These are phyloP conservation scores for Capsella bursapastoris DNA, from an alignment of 345 rosid species.

Conservation along the genomic window DNA sequence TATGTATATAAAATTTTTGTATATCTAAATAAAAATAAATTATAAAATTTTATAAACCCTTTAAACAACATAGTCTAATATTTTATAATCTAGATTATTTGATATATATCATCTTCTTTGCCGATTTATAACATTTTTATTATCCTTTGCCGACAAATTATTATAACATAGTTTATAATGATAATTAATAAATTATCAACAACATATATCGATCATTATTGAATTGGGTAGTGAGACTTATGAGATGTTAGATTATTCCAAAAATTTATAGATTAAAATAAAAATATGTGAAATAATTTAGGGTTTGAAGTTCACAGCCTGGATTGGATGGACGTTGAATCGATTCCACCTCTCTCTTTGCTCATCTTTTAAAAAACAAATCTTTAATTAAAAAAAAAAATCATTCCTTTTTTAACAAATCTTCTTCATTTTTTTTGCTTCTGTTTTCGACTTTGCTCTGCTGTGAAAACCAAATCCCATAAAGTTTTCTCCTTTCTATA, in stretches of 20 bases:
- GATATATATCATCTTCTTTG: too few relatives aligned
- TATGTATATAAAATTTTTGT: too few relatives aligned
- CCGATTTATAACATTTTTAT: background rate
- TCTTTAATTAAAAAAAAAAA: constrained; percentile 4
- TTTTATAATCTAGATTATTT: too few relatives aligned
- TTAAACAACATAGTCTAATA: too few relatives aligned
- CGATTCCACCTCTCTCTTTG: constrained; percentile 39
- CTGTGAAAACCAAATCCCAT: constrained; percentile 8
- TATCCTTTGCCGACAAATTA: constrained; percentile 24
- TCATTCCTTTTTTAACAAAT: background rate
- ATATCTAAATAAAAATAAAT: too few relatives aligned
- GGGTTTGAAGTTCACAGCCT: constrained; percentile 44
- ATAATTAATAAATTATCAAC: background rate
- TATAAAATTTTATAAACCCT: too few relatives aligned
- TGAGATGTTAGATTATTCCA: constrained; percentile 7
- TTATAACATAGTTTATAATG: background rate
- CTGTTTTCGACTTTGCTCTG: constrained; percentile 19
- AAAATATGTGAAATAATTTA: constrained; percentile 16
- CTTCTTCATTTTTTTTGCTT: constrained; percentile 3
- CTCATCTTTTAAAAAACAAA: constrained; percentile 20
- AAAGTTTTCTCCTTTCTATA: constrained; percentile 21
- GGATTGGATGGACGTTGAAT: constrained; percentile 41
- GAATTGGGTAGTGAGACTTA: background rate
- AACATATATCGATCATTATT: background rate
- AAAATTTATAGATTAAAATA: background rate